Percentiles rank a stretch among this genome's conserved stretches.
Conservation (phyloP, 768 basidiomycete species). For the Nevesoporus exiguus region DNA sequence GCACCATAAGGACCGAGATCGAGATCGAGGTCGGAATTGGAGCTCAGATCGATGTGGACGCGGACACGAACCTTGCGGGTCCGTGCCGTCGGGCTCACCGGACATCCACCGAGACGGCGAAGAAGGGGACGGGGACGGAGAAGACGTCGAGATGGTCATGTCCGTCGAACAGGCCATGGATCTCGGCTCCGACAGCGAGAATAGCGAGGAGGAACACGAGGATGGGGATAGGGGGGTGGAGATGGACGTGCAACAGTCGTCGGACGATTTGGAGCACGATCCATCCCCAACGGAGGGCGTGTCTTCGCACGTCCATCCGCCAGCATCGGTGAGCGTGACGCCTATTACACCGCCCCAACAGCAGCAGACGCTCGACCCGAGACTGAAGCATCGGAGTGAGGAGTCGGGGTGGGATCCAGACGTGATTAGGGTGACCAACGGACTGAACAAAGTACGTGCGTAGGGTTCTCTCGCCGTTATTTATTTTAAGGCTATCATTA, state of each 20-base stretch:
- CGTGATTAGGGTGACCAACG: conserved; percentile 11
- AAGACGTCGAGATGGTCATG: conserved; percentile 33
- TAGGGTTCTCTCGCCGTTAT: conserved; percentile 2
- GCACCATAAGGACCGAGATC: conserved; percentile 4
- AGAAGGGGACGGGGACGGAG: conserved; percentile 15
- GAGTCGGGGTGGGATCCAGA: conserved; percentile 29
- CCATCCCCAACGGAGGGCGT: conserved; percentile 35
- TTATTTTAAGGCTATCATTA: conserved; percentile 22
- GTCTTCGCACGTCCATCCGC: conserved; percentile 23
- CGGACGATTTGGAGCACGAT: conserved; percentile 26
- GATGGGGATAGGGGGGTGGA: conserved; percentile 22
- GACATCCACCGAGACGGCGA: conserved; percentile 11
- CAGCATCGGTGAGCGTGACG: conserved; percentile 29
- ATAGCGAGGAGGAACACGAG: too few relatives aligned
- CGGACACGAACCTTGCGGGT: conserved; percentile 9
- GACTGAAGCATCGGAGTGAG: conserved; percentile 30
- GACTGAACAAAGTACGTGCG: conserved; percentile 17
- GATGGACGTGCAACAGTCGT: conserved; percentile 24
- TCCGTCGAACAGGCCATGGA: conserved; percentile 46
- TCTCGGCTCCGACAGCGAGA: conserved; percentile 38
- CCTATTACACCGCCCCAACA: conserved; percentile 30
- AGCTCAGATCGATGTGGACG: too few relatives aligned
- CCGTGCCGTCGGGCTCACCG: conserved; percentile 4
- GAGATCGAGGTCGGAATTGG: neutral
- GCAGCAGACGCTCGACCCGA: conserved; percentile 23